Evolutionary conservation across 1,284 basidiomycete species (phyloP).

Genomic region (Fomitopsis pinicola): DNA sequence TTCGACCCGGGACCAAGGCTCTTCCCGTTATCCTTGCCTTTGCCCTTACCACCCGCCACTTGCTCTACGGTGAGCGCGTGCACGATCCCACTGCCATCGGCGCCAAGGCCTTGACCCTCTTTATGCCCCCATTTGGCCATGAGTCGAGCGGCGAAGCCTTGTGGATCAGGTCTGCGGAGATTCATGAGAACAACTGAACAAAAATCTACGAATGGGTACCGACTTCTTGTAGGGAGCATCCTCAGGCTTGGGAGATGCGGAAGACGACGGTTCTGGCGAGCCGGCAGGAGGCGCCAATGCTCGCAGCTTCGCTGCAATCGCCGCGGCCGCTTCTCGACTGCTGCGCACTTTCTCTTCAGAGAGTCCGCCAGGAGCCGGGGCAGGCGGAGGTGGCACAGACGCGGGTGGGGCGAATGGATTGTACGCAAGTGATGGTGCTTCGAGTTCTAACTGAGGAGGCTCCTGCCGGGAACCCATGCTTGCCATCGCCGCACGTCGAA

Average conservation of each 20-base stretch:
- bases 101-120: slow-evolving; percentile 87
- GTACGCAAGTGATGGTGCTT: slow-evolving; percentile 45
- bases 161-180: slow-evolving; percentile 50
- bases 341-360: slow-evolving; percentile 50
- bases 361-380: slow-evolving; percentile 44
- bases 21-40: slow-evolving; percentile 23
- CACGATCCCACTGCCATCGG: slow-evolving; percentile 79
- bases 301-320: slow-evolving; percentile 70
- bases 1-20: slow-evolving; percentile 41
- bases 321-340: slow-evolving; percentile 72
- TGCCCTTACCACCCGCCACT: slow-evolving; percentile 39
- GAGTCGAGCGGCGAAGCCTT: slow-evolving; percentile 71
- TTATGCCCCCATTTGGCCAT: slow-evolving; percentile 96
- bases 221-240: slow-evolving; percentile 27
- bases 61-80: slow-evolving; percentile 83
- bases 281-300: slow-evolving; percentile 47
- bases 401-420: slow-evolving; percentile 62
- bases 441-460: slow-evolving; percentile 11
- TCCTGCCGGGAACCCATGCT: slow-evolving; percentile 27
- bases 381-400: slow-evolving; percentile 49
- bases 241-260: slow-evolving; percentile 28
- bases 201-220: background rate
- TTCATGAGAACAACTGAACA: background rate
- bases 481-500: slow-evolving; percentile 57
- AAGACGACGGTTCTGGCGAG: slow-evolving; percentile 21